Conservation (phyloP, 2,329 filamentous ascomycete genomes). For the Fusarium cyanostomum region DNA sequence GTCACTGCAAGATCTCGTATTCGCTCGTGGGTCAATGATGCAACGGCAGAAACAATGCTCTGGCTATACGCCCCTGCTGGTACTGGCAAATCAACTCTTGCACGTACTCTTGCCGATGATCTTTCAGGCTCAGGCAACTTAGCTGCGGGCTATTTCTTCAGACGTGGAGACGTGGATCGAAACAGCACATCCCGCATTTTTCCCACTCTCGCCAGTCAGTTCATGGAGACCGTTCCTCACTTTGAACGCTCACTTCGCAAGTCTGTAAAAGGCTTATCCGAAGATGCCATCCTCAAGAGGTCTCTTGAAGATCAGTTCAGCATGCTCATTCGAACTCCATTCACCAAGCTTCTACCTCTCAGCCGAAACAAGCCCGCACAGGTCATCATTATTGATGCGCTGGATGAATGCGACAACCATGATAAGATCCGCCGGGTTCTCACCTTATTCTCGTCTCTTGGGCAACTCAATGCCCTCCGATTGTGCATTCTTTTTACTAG, state of each 20-base stretch:
- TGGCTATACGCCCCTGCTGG: constrained; percentile 24
- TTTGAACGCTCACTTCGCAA: constrained; percentile 32
- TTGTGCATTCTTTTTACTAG: constrained; percentile 1
- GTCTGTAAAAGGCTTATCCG: neutral
- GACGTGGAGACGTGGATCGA: constrained; percentile 48
- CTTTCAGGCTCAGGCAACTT: constrained; percentile 16
- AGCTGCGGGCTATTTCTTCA: constrained; percentile 55
- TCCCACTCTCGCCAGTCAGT: constrained; percentile 50
- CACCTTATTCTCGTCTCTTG: neutral
- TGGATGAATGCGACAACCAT: constrained; percentile 36
- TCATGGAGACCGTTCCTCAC: constrained; percentile 41
- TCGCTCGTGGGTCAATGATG: neutral
- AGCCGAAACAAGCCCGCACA: neutral
- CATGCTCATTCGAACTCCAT: constrained; percentile 10
- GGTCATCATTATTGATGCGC: constrained; percentile 46
- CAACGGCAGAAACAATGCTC: neutral
- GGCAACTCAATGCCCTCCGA: neutral
- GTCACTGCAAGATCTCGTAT: neutral
- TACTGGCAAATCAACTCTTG: constrained; percentile 35
- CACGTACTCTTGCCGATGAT: constrained; percentile 9
- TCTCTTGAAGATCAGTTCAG: constrained; percentile 11
- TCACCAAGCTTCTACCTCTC: neutral
- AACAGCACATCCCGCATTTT: constrained; percentile 49
- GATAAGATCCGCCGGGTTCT: neutral
- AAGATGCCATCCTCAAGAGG: neutral